Evolutionary conservation across 2,329 filamentous ascomycete species (phyloP), one percentile per base, ranked within the genome.

Genomic region (Hymenoscyphus occultus): DNA sequence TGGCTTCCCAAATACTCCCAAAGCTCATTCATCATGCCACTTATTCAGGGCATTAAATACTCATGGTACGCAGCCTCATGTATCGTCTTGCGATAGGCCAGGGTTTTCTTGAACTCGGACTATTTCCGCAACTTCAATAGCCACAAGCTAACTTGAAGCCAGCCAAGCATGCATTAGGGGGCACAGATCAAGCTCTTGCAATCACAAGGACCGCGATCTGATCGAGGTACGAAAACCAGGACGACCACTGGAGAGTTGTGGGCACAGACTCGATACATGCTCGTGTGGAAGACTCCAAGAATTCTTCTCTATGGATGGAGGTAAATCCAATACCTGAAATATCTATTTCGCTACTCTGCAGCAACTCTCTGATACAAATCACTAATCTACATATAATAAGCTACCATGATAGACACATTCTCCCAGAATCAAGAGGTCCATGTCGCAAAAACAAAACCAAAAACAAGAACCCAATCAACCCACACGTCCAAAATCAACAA

Each of bases 151-250:
- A 61, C 59, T 28, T 28, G 12, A 2, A 58, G 22, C 59, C 39
- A 74, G 72, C 60, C 69, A 71, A 58, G 70, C 73, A 51, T 74
- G 72, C 42, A 71, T 74, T 40, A 68, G 73, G n/a, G 73, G 72
- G 2, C 73, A 74, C 39, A 64, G 73, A 62, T 71, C 72, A 12
- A 73, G 71, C 56, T 70, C 64, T 7, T 74, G 73, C 39, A 54
- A 65, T 2, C 73, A 74, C 42, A 70, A 64, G 1, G 71, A 72
- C 58, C 60, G 73, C 39, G 59, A 74, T 5, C 59, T 73, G 9
- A 59, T 74, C 31, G 67, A 70, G 62, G 73, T 74, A 5, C 71
- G 73, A 5, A 74, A 72, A 56, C 73, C 72, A 1, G 73, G 73
- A 9, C 61, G 72, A 32, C 72, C 73, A 3, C 69, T 74, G 13